Evolutionary conservation across 805 yeast genomes (phyloP), one percentile per base, ranked within the genome.

Genomic region (Candida morakotiae): DNA sequence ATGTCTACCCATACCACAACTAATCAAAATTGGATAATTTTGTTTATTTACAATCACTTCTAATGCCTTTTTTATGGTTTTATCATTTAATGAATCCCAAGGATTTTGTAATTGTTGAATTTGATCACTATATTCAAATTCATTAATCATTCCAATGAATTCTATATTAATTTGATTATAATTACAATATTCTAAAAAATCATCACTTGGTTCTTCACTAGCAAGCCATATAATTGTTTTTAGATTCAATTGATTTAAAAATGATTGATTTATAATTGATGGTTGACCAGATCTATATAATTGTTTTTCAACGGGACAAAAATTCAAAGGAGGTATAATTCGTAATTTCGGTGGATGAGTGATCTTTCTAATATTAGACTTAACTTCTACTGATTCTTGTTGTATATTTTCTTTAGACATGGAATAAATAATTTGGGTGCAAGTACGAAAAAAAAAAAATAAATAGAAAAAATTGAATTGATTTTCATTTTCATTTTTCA

Each of bases 1-100:
- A 59, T 91, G 98, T 48, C 98, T 70, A 0, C 98, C 98, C 98
- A 93, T 93, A 10, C 97, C 96, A 52, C 98, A 93, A 58, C 98
- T 93, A 4, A 89, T 89, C 35, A 93, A 64, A 43, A 93, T 51
- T 0, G 98, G 98, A 52, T 87, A 86, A 55, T 80, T 78, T n/a
- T 76, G 71, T 44, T 73, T 73, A 49, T 86, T 75, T 30, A 81
- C 76, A 14, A 91, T 83, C 23, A 87, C 71, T 43, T 81, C 83
- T 43, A 91, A 62, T 1, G 96, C 95, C 43, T 79, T 80, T 19
- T 77, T 75, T 37, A 91, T 87, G 16, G 94, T 78, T 28, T 77
- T 71, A 53, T 88, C 96, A 14, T 88, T 85, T 24, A 91, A 68
- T 9, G 95, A 91, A 59, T 93, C 98, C 98, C 98, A 91, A 2